Evolutionary conservation across 176 grass and related monocot genomes (phyloP).

Genomic region (Aegilops bicornis): DNA sequence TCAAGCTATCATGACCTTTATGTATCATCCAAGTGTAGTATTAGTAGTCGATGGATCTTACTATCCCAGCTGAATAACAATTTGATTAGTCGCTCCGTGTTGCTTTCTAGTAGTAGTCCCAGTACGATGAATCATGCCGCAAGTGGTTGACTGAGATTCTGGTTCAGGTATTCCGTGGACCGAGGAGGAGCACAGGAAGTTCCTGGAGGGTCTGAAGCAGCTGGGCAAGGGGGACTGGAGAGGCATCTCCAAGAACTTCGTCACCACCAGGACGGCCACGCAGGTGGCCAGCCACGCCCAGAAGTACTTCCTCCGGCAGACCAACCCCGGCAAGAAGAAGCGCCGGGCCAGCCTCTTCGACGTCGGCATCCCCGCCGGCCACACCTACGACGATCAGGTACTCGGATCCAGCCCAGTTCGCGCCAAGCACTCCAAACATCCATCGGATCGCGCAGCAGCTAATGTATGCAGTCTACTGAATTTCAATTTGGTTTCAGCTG

Average conservation of each 20-base stretch:
- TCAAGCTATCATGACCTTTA: neutral
- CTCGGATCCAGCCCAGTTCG: neutral
- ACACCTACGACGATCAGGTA: slow-evolving; percentile 9
- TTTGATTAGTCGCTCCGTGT: neutral
- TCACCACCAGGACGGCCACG: slow-evolving; percentile 78
- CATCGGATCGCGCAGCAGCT: slow-evolving; percentile 14
- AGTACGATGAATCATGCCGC: neutral
- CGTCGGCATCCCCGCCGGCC: slow-evolving; percentile 33
- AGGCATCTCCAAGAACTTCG: slow-evolving; percentile 90
- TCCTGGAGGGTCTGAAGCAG: slow-evolving; percentile 69
- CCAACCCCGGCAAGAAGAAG: slow-evolving; percentile 79
- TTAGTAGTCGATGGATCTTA: neutral
- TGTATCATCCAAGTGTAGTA: neutral
- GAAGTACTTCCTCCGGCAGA: slow-evolving; percentile 92
- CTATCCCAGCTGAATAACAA: neutral
- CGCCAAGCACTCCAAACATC: neutral
- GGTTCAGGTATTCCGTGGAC: slow-evolving; percentile 86
- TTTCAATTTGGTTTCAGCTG: slow-evolving; percentile 28
- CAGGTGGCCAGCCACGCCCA: slow-evolving; percentile 99
- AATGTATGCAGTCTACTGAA: neutral
- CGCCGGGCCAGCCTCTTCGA: slow-evolving; percentile 94
- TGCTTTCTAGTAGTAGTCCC: neutral
- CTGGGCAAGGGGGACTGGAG: slow-evolving; percentile 93
- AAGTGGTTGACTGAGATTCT: neutral
- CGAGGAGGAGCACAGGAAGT: slow-evolving; percentile 91